Conservation (phyloP, 2,329 filamentous ascomycete species). For the Didymella pinodella region DNA sequence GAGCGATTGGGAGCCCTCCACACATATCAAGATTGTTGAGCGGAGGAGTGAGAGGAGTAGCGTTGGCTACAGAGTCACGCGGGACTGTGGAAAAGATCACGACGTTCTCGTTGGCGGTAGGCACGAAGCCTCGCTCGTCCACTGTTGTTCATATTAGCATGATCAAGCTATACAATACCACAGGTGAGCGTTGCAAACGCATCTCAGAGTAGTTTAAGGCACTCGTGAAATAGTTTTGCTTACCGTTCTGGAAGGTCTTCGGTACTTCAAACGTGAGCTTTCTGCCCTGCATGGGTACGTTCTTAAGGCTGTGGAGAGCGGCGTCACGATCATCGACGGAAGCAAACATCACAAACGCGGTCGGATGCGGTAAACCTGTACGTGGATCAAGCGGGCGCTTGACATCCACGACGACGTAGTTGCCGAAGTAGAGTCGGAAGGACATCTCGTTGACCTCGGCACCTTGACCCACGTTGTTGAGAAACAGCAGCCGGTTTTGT, state of each 20-base stretch:
- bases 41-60: background rate
- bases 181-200: background rate
- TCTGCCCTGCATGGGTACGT: background rate
- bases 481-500: slow-evolving; percentile 1
- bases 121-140: background rate
- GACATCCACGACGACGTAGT: background rate
- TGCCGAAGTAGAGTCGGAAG: background rate
- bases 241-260: background rate
- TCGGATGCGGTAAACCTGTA: background rate
- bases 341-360: slow-evolving; percentile 1
- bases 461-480: slow-evolving; percentile 1
- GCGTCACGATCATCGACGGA: slow-evolving; percentile 1
- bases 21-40: fast-evolving
- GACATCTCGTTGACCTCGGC: background rate
- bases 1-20: background rate
- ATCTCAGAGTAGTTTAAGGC: too few relatives aligned
- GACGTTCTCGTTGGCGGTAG: background rate
- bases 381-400: slow-evolving; percentile 3
- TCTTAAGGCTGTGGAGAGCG: background rate
- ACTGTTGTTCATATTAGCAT: background rate
- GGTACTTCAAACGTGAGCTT: slow-evolving; percentile 5
- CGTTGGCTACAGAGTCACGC: background rate
- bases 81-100: background rate
- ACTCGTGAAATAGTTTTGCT: background rate
- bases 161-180: background rate